Conservation (phyloP, 768 basidiomycete genomes). For the Pisolithus marmoratus region DNA sequence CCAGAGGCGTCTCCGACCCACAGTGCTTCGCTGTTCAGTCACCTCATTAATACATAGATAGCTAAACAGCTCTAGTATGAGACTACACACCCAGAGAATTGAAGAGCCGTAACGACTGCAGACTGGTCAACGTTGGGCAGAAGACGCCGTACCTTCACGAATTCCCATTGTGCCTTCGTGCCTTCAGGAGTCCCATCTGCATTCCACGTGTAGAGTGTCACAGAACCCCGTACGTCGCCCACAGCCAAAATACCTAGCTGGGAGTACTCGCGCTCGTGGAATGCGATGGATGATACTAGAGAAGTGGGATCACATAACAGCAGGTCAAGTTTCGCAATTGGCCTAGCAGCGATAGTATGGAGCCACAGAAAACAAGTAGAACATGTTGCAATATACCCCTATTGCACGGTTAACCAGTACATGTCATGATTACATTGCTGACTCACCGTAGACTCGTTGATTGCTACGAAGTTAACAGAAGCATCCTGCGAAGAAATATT, state of each 20-base stretch:
- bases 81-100: constrained; percentile 65
- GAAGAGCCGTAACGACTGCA: constrained; percentile 65
- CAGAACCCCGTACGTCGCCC: constrained; percentile 68
- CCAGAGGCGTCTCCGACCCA: constrained; percentile 23
- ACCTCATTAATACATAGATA: neutral
- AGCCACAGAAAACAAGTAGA: constrained; percentile 65
- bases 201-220: constrained; percentile 81
- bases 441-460: constrained; percentile 85
- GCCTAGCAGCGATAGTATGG: constrained; percentile 83
- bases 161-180: constrained; percentile 68
- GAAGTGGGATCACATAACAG: constrained; percentile 37
- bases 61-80: neutral
- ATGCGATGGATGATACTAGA: constrained; percentile 70
- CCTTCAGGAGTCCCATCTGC: constrained; percentile 66
- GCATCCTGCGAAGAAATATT: constrained; percentile 20
- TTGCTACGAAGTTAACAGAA: constrained; percentile 61
- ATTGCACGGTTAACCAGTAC: neutral
- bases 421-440: neutral
- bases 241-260: constrained; percentile 74
- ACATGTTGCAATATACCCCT: constrained; percentile 89
- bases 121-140: constrained; percentile 40
- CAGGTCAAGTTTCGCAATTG: constrained; percentile 67
- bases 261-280: constrained; percentile 87
- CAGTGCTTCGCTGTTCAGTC: constrained; percentile 14
- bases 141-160: constrained; percentile 64